phyloP scores from a whole-genome alignment of 2,329 filamentous ascomycete genomes.

The Tympanopsis confertula region DNA sequence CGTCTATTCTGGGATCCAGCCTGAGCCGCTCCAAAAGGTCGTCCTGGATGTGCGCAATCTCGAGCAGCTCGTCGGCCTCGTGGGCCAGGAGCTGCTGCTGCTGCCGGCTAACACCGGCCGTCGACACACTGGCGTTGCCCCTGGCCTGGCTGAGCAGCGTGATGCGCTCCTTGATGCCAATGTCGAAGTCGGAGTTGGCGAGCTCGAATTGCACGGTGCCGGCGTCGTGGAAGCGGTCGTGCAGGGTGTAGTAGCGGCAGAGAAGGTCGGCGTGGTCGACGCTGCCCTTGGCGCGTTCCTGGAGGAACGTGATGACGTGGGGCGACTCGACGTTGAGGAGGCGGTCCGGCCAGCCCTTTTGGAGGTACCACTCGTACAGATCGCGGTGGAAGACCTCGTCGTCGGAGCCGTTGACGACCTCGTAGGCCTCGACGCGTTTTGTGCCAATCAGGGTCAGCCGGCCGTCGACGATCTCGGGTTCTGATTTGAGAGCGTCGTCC shows the following conservation, averaged over 20 bases:
- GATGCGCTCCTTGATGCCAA: constrained; percentile 76
- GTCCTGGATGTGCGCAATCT: constrained; percentile 90
- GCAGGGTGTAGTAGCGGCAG: constrained; percentile 83
- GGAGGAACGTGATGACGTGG: constrained; percentile 76
- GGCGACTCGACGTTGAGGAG: constrained; percentile 75
- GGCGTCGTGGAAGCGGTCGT: constrained; percentile 73
- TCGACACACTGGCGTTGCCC: constrained; percentile 78
- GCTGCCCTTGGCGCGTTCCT: constrained; percentile 61
- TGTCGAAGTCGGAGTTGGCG: constrained; percentile 68
- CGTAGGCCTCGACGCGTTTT: constrained; percentile 78
- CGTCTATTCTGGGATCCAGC: constrained; percentile 49
- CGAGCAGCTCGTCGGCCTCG: constrained; percentile 73
- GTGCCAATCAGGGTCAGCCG: constrained; percentile 64
- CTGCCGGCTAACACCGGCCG: constrained; percentile 64
- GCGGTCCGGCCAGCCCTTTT: constrained; percentile 72
- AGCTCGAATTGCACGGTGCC: constrained; percentile 76
- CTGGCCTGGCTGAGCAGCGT: constrained; percentile 82
- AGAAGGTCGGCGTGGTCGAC: constrained; percentile 77
- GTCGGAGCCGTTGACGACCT: constrained; percentile 73
- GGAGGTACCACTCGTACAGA: constrained; percentile 96
- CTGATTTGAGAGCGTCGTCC: constrained; percentile 57
- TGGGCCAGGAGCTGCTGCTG: constrained; percentile 77
- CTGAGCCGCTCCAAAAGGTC: constrained; percentile 66
- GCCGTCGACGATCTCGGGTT: constrained; percentile 68
- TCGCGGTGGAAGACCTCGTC: constrained; percentile 94